These are phyloP conservation scores for Wickerhamomyces silvicola DNA, from an alignment of 805 yeast genomes.

Conservation along the genomic window DNA sequence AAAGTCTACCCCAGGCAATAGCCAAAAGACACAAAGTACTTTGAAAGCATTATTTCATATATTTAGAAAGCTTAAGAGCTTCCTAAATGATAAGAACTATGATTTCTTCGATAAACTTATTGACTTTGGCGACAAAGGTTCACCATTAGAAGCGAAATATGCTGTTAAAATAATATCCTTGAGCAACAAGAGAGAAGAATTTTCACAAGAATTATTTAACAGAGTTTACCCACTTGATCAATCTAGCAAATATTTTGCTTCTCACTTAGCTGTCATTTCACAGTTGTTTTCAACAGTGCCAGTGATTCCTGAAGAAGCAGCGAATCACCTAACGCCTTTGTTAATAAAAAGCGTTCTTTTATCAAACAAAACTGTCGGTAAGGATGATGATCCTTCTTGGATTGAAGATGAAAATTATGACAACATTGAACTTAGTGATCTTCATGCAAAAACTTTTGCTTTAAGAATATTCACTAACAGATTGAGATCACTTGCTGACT, in stretches of 20 bases:
- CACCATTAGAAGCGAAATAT: constrained; percentile 57
- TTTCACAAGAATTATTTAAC: constrained; percentile 32
- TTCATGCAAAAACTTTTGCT: constrained; percentile 46
- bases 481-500: constrained; percentile 31
- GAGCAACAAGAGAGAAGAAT: constrained; percentile 35
- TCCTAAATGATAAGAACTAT: constrained; percentile 36
- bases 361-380: constrained; percentile 36
- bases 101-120: constrained; percentile 39
- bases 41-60: constrained; percentile 59
- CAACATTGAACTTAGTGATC: constrained; percentile 21
- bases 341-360: constrained; percentile 59
- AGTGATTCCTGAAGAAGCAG: constrained; percentile 40
- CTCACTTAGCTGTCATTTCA: constrained; percentile 54
- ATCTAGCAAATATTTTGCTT: constrained; percentile 33
- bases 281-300: constrained; percentile 50
- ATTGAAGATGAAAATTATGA: constrained; percentile 38
- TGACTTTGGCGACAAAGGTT: constrained; percentile 43
- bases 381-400: constrained; percentile 36
- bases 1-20: constrained; percentile 18
- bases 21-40: constrained; percentile 23
- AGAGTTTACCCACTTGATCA: constrained; percentile 45
- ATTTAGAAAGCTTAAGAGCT: constrained; percentile 42
- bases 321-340: constrained; percentile 52
- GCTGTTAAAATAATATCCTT: constrained; percentile 52
- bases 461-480: constrained; percentile 56